A percentile compares a stretch with the other conserved stretches of the same genome.
Evolutionary conservation across 2,329 filamentous ascomycete genomes (phyloP).

Genomic region (Dendrostoma leiphaemia): DNA sequence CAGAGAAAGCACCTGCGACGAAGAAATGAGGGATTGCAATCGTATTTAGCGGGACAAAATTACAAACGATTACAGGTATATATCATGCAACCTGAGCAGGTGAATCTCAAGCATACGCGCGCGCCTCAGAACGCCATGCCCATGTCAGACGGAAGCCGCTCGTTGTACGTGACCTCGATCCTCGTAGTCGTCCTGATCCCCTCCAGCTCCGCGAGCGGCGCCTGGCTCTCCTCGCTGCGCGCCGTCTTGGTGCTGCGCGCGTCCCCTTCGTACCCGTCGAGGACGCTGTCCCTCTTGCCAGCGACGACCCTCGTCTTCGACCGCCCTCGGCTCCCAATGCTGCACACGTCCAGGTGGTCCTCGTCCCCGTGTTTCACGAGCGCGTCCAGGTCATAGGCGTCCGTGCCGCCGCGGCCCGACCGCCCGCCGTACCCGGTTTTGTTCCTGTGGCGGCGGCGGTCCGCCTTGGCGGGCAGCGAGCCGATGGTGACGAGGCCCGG

Average conservation of each 20-base stretch:
- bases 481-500: constrained; percentile 1
- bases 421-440: background rate
- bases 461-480: background rate
- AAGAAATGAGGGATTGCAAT: too few species aligned
- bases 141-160: background rate
- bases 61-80: too few species aligned
- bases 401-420: too few species aligned
- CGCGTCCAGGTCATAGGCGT: background rate
- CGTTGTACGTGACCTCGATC: constrained; percentile 1
- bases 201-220: background rate
- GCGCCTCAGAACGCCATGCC: background rate
- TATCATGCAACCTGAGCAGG: too few species aligned
- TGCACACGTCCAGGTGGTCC: background rate
- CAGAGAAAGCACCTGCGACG: too few species aligned
- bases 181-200: constrained; percentile 5
- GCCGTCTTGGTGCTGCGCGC: background rate
- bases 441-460: background rate
- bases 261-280: background rate
- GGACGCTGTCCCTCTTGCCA: background rate
- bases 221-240: background rate
- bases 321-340: background rate
- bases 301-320: background rate
- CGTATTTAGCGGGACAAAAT: too few species aligned
- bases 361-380: background rate
- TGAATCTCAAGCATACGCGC: too few species aligned